Percentiles rank a stretch among this genome's conserved stretches.
Evolutionary conservation across 305 asterid species (phyloP).

Genomic region (Fraxinus floribunda): DNA sequence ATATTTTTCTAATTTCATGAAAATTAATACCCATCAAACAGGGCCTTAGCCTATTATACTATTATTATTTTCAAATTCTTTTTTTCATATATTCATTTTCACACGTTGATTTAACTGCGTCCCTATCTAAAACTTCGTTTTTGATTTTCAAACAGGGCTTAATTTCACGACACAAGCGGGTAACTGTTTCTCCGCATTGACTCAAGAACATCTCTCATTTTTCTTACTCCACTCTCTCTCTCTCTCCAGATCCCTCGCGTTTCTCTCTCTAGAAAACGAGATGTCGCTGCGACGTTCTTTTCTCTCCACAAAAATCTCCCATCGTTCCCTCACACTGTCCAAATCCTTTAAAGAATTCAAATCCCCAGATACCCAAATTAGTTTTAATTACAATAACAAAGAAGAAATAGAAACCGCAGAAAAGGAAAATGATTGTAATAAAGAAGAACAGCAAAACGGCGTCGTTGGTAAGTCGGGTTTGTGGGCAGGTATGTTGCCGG

Average conservation of each 20-base stretch:
- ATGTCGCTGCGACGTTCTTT: constrained; percentile 68
- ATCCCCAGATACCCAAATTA: constrained; percentile 25
- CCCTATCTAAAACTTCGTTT: not conserved
- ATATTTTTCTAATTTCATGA: no score
- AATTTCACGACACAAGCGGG: not conserved
- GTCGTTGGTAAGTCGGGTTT: constrained; percentile 36
- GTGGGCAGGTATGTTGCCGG: constrained; percentile 87
- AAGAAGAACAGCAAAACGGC: constrained; percentile 27
- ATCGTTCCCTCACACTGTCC: constrained; percentile 61
- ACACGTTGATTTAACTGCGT: no score
- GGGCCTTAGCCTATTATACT: no score
- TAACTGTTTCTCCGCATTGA: not conserved
- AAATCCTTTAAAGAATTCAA: constrained; percentile 50
- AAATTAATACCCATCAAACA: no score
- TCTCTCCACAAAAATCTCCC: constrained; percentile 64
- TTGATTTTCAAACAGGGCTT: not conserved
- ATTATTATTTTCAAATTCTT: no score
- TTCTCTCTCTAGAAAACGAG: constrained; percentile 17
- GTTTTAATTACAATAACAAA: not conserved
- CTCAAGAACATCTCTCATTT: not conserved
- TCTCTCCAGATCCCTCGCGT: not conserved
- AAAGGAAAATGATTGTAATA: not conserved
- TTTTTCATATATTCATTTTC: no score
- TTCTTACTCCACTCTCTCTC: not conserved
- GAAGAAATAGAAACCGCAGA: constrained; percentile 19